Evolutionary conservation across 192 early-diverging fungal species (phyloP), one percentile per base, ranked within the genome.

Genomic region (Backusella liffmaniae): DNA sequence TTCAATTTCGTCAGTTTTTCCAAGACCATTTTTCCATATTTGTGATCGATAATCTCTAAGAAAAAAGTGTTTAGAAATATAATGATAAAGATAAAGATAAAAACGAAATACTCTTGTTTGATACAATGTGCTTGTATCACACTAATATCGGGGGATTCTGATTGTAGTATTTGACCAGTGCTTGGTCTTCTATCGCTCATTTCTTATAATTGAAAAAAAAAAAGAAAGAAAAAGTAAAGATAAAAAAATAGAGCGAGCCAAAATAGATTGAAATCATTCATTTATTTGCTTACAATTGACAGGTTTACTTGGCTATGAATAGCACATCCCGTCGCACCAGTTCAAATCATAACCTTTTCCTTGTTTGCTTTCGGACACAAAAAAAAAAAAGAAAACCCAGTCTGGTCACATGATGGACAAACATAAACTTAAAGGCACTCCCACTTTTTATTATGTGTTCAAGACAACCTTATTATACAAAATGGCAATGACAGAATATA

Each of bases 1-100:
- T 10, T 85, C 85, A 35, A 91, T 87, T 74, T 91, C 84, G 5
- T 72, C 53, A 5, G 89, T 91, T 68, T 70, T 78, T 41, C 90
- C 90, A 23, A 89, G 75, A 0, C 90, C 90, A 75, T 90, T 90
- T 75, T 90, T 90, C 89, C 88, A 90, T 26, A 79, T 10, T 32
- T 72, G 69, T 67, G 70, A 30, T 1, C 12, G 18, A 68, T 79
- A 79, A 56, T 79, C 78, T 29, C 71, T 78, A 7, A 8, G 46
- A 67, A 51, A 70, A 21, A 53, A 67, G 32, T 30, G 46, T 67
- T 12, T 36, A 16, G 23, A 26, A 53, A 21, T 49, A 71, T 18
- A 49, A 66, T 56, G 8, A 15, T 21, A 6, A 53, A 16, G 0
- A n/a, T 35, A 8, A 26, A 12, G 15, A 32, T 32, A 32, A 26